Evolutionary conservation across 2,329 filamentous ascomycete genomes (phyloP).

Genomic region (Penicillium sp.): DNA sequence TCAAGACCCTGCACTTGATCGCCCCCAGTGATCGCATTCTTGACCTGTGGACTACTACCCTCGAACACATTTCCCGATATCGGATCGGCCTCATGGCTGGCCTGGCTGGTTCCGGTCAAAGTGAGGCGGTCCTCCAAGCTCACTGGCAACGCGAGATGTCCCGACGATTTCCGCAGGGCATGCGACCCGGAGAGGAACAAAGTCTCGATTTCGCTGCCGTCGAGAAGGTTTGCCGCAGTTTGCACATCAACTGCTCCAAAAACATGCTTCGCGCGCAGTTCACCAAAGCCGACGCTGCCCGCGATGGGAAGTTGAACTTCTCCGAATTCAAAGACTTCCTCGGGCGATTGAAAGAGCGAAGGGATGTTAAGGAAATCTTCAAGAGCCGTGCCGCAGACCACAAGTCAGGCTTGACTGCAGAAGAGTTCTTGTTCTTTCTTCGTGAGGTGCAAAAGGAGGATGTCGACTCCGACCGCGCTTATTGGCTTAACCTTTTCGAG

Average conservation of each 20-base stretch:
- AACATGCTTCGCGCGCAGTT: constrained; percentile 70
- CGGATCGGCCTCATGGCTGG: constrained; percentile 87
- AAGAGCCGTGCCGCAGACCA: constrained; percentile 54
- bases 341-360: constrained; percentile 71
- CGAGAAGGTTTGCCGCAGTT: constrained; percentile 75
- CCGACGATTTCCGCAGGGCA: constrained; percentile 52
- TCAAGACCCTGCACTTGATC: constrained; percentile 82
- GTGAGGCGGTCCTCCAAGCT: constrained; percentile 71
- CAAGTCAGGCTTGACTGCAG: constrained; percentile 61
- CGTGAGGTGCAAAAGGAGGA: constrained; percentile 69
- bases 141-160: constrained; percentile 86
- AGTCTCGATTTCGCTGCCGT: constrained; percentile 72
- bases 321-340: constrained; percentile 80
- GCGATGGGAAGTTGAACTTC: constrained; percentile 66
- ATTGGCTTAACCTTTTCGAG: constrained; percentile 69
- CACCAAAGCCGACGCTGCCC: constrained; percentile 61
- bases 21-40: constrained; percentile 68
- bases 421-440: constrained; percentile 73
- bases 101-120: constrained; percentile 67
- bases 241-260: constrained; percentile 86
- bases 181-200: constrained; percentile 54
- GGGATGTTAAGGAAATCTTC: constrained; percentile 74
- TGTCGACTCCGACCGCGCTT: constrained; percentile 57
- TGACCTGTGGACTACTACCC: constrained; percentile 72
- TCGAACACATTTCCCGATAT: constrained; percentile 78